These are phyloP conservation scores for Nitzschia palea DNA, from an alignment of 108 stramenopile genomes.

Conservation along the genomic window DNA sequence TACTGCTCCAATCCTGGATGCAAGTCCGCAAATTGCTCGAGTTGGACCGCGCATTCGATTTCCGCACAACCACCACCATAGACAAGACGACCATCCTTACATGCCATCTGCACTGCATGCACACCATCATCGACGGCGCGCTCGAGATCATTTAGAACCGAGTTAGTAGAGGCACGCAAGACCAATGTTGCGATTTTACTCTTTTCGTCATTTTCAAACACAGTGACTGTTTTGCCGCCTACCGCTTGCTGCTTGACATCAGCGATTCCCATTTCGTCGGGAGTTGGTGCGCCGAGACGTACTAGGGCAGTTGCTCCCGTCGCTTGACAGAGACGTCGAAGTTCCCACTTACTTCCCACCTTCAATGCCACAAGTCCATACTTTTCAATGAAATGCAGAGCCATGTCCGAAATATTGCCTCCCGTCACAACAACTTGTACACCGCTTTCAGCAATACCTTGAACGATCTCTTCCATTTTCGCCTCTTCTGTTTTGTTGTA, in stretches of 20 bases:
- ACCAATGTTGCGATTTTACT: slow-evolving; percentile 91
- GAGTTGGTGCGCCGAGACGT: slow-evolving; percentile 92
- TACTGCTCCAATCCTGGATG: slow-evolving; percentile 98
- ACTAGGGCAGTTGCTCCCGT: slow-evolving; percentile 95
- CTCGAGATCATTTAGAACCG: slow-evolving; percentile 94
- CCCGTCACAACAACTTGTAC: slow-evolving; percentile 89
- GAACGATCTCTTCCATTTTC: slow-evolving; percentile 97
- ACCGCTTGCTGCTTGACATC: slow-evolving; percentile 81
- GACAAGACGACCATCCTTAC: slow-evolving; percentile 88
- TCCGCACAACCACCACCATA: slow-evolving; percentile 96
- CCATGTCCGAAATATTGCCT: slow-evolving; percentile 94
- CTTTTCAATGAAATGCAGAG: slow-evolving; percentile 95
- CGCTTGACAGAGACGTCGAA: slow-evolving; percentile 93
- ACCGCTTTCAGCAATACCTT: slow-evolving; percentile 92
- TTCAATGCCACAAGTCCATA: slow-evolving; percentile 92
- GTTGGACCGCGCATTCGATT: slow-evolving; percentile 86
- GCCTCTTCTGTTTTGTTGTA: slow-evolving; percentile 98
- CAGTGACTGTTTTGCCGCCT: slow-evolving; percentile 89
- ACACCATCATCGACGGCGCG: slow-evolving; percentile 97
- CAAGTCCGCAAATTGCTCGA: slow-evolving; percentile 82
- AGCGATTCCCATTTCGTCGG: slow-evolving; percentile 96
- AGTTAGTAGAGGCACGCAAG: slow-evolving; percentile 90
- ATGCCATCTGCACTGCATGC: slow-evolving; percentile 83
- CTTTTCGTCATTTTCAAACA: slow-evolving; percentile 79
- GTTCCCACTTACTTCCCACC: slow-evolving; percentile 96